Evolutionary conservation across 192 early-diverging fungal species (phyloP).

Genomic region (Linnemannia schmuckeri): DNA sequence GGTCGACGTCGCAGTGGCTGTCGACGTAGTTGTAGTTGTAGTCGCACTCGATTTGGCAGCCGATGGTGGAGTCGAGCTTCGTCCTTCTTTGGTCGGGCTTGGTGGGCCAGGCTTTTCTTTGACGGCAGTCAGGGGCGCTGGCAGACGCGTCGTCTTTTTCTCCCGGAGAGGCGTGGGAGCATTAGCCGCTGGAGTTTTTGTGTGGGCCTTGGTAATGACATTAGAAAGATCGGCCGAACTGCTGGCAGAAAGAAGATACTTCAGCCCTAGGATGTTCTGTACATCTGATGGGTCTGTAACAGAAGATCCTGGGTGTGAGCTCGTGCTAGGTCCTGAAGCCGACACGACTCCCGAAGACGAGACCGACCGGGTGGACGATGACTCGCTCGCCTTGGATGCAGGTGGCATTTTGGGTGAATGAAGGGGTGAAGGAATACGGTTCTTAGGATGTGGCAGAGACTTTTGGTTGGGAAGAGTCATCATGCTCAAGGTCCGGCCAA

Average conservation of each 20-base stretch:
- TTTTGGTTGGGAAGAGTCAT: conserved; percentile 36
- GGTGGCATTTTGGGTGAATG: neutral
- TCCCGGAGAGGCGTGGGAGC: neutral
- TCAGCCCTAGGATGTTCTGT: conserved; percentile 32
- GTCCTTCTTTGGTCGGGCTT: neutral
- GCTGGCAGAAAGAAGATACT: conserved; percentile 42
- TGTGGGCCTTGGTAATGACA: conserved; percentile 43
- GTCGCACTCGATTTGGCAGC: neutral
- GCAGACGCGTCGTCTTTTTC: neutral
- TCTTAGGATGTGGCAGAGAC: neutral
- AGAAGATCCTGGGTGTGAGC: neutral
- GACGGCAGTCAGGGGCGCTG: neutral
- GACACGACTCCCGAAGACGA: neutral
- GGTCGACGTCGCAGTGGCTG: neutral
- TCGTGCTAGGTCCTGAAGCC: conserved; percentile 5
- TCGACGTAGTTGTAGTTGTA: neutral
- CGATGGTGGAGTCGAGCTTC: neutral
- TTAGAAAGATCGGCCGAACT: conserved; percentile 49
- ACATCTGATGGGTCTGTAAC: conserved; percentile 8
- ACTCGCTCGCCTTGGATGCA: neutral
- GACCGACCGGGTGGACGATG: neutral
- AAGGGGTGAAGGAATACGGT: conserved; percentile 1
- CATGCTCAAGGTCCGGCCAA: conserved; percentile 36
- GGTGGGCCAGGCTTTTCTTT: neutral
- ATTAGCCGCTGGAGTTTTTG: conserved; percentile 1